Percentiles rank a stretch among this genome's conserved stretches.
phyloP scores from a whole-genome alignment of 805 yeast genomes.

The Metschnikowia rubicola region DNA sequence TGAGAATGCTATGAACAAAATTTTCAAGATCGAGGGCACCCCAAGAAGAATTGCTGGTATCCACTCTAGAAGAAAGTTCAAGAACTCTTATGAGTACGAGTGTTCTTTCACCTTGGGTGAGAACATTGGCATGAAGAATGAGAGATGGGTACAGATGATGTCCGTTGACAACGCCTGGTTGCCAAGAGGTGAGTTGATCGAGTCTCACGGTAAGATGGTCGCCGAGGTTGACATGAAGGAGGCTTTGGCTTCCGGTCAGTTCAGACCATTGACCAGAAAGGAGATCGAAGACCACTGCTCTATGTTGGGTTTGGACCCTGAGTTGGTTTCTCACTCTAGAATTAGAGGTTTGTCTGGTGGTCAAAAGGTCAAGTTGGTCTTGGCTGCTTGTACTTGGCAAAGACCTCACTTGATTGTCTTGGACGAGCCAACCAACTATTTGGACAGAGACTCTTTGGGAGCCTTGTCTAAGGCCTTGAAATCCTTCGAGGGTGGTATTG shows the following conservation, averaged over 20 bases:
- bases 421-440: slow-evolving; percentile 99
- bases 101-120: slow-evolving; percentile 97
- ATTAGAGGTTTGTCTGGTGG: slow-evolving; percentile 99
- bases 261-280: slow-evolving; percentile 99
- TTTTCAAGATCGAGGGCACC: slow-evolving; percentile 98
- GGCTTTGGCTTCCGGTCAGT: slow-evolving; percentile 99
- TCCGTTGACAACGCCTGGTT: slow-evolving; percentile 99
- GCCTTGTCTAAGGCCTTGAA: slow-evolving; percentile 99
- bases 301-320: slow-evolving; percentile 97
- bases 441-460: slow-evolving; percentile 99
- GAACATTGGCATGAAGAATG: slow-evolving; percentile 97
- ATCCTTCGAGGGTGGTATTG: slow-evolving; percentile 99
- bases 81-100: slow-evolving; percentile 99
- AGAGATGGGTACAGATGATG: slow-evolving; percentile 99
- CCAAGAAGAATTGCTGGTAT: slow-evolving; percentile 96
- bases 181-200: slow-evolving; percentile 98
- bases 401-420: slow-evolving; percentile 99
- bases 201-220: slow-evolving; percentile 94
- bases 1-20: slow-evolving; percentile 98
- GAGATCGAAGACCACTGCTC: slow-evolving; percentile 99
- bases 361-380: slow-evolving; percentile 98
- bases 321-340: slow-evolving; percentile 99
- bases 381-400: slow-evolving; percentile 99
- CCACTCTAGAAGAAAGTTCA: slow-evolving; percentile 98
- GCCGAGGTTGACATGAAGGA: slow-evolving; percentile 99